A percentile compares a stretch with the other conserved stretches of the same genome.
Conservation (phyloP, 2,329 filamentous ascomycete species). For the Aspergillus neoniger region DNA sequence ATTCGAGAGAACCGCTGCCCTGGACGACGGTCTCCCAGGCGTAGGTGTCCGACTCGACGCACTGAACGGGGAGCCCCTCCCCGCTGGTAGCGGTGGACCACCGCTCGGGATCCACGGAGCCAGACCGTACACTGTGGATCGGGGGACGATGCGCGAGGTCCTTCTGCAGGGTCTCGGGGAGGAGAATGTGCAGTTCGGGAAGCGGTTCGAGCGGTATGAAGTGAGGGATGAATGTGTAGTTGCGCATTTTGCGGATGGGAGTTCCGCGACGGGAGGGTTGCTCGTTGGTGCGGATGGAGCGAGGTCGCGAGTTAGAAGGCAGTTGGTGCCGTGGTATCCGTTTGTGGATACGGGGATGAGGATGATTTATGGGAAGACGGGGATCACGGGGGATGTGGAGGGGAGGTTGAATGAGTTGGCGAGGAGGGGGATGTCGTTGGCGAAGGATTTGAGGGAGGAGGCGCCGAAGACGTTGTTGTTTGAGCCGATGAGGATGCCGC, state of each 20-base stretch:
- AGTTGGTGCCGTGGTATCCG: slow-evolving; percentile 36
- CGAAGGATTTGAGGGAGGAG: not conserved
- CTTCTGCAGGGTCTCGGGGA: not conserved
- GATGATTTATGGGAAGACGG: slow-evolving; percentile 34
- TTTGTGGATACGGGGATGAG: slow-evolving; percentile 42
- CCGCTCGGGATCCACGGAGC: not conserved
- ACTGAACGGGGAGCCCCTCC: not conserved
- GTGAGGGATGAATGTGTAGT: slow-evolving; percentile 12
- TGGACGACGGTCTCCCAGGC: slow-evolving; percentile 3
- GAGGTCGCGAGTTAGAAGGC: slow-evolving; percentile 39
- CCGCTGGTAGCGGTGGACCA: not conserved
- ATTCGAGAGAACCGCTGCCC: slow-evolving; percentile 23
- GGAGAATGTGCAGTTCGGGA: not conserved
- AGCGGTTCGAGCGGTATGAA: slow-evolving; percentile 5
- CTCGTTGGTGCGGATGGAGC: slow-evolving; percentile 46
- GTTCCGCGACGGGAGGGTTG: slow-evolving; percentile 31
- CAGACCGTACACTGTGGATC: slow-evolving; percentile 2
- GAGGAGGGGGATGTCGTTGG: not conserved
- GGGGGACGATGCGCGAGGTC: slow-evolving; percentile 5
- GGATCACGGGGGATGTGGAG: slow-evolving; percentile 18
- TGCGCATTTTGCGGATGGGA: slow-evolving; percentile 40
- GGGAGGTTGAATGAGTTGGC: not conserved
- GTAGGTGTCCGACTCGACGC: not conserved
- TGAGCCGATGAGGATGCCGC: slow-evolving; percentile 4
- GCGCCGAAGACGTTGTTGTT: slow-evolving; percentile 5